These are phyloP conservation scores for Calonectria leucothoes DNA, from an alignment of 2,329 filamentous ascomycete species.

Conservation along the genomic window DNA sequence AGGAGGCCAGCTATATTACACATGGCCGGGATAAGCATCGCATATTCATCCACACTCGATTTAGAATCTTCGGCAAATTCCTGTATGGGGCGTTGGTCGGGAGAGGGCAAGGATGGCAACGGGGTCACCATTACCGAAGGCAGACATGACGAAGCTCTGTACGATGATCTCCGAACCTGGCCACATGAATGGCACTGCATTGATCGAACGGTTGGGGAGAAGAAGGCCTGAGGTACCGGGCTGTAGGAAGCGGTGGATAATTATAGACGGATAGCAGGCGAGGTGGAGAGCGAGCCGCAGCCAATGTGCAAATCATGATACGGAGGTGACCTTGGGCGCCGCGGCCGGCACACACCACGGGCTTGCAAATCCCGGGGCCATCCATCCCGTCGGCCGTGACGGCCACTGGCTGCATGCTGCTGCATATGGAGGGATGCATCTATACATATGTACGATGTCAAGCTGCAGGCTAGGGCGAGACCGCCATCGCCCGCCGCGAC, in stretches of 20 bases:
- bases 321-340: slow-evolving; percentile 3
- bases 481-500: slow-evolving; percentile 5
- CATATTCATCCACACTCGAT: neutral
- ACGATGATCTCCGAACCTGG: slow-evolving; percentile 5
- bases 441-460: slow-evolving; percentile 2
- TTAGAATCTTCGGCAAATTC: slow-evolving; percentile 1
- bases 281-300: neutral
- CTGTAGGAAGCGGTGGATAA: slow-evolving; percentile 14
- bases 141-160: neutral
- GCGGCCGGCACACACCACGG: neutral
- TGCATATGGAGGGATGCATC: slow-evolving; percentile 13
- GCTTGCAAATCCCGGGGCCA: slow-evolving; percentile 12
- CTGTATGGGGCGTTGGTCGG: neutral
- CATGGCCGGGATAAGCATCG: neutral
- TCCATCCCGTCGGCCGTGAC: slow-evolving; percentile 15
- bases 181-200: neutral
- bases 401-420: slow-evolving; percentile 9
- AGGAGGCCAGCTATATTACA: slow-evolving; percentile 5
- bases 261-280: slow-evolving; percentile 7
- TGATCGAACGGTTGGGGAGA: neutral
- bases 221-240: neutral
- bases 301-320: slow-evolving; percentile 1
- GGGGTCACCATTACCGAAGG: slow-evolving; percentile 8
- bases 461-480: slow-evolving; percentile 12
- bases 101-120: neutral